Evolutionary conservation across 805 yeast genomes (phyloP), one percentile per base, ranked within the genome.

Genomic region (Zygosaccharomyces gambellarensis): DNA sequence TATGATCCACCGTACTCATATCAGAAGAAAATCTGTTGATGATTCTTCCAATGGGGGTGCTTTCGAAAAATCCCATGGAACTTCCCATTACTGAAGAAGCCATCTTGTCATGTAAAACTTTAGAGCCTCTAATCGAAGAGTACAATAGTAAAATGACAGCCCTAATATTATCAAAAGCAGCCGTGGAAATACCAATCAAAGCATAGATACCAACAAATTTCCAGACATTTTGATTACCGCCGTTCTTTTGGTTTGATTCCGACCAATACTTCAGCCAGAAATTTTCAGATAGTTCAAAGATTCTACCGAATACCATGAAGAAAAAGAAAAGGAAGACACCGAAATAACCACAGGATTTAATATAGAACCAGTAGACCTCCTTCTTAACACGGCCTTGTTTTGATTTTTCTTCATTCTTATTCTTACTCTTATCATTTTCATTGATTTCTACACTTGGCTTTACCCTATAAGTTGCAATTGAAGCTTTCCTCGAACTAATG

Each of bases 221-320:
- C 48, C 68, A 61, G 6, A 78, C 76, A 39, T 75, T 56, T 4
- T 62, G 59, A 53, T 80, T 82, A 1, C 53, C 48, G 10, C 79
- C 79, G 39, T 62, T 54, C 23, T 70, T 71, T 29, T 69, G 69
- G 36, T 71, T 68, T 7, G 70, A 63, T 56, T 83, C 87, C 1
- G 89, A 78, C 90, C 90, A 84, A 52, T 75, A 71, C 55, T 83
- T 83, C 56, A 84, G 71, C 83, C 87, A 82, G 61, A 79, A 80
- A 60, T 78, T 81, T 41, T 80, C 79, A 7, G 70, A 67, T 21
- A 72, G 57, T 17, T 67, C 65, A 42, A 68, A 61, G 11, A 77
- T 63, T 14, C 74, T 71, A 3, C 68, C 55, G 29, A 67, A 27
- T 56, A 72, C 56, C 61, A 74, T 54, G 38, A 65, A 52, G 40